phyloP scores from a whole-genome alignment of 257 asterid genomes.

The Scutellaria minor region DNA sequence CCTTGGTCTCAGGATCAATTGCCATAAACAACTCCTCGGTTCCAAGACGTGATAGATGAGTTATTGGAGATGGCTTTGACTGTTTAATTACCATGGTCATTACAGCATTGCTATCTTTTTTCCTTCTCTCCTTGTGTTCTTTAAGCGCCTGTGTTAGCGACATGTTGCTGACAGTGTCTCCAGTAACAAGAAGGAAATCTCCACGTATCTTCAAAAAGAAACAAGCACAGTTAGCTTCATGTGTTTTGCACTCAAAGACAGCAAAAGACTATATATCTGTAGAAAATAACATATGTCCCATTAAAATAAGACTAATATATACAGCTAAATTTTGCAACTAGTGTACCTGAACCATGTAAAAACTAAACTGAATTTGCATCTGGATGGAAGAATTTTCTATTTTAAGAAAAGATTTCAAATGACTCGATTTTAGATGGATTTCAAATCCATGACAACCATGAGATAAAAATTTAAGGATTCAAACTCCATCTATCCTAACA shows the following conservation, averaged over 20 bases:
- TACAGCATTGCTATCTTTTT: constrained; percentile 84
- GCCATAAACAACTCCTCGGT: constrained; percentile 93
- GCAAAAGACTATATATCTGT: constrained; percentile 8
- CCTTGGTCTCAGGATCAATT: constrained; percentile 83
- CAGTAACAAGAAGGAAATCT: constrained; percentile 88
- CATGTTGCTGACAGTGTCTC: constrained; percentile 99
- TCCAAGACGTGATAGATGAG: constrained; percentile 92
- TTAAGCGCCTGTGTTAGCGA: constrained; percentile 71
- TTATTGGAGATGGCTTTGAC: constrained; percentile 82
- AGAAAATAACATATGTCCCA: neutral
- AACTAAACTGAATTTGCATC: neutral
- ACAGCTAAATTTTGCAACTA: constrained; percentile 21
- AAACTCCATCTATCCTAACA: neutral
- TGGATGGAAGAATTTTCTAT: neutral
- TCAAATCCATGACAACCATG: constrained; percentile 1
- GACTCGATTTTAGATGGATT: constrained; percentile 11
- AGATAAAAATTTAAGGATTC: neutral
- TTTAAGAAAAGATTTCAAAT: neutral
- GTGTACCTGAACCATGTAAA: constrained; percentile 15
- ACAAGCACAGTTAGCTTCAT: constrained; percentile 31
- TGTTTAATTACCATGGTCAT: constrained; percentile 90
- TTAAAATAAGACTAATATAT: constrained; percentile 9
- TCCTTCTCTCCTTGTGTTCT: constrained; percentile 91
- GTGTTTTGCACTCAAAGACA: constrained; percentile 21
- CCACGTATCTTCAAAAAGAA: constrained; percentile 73